Evolutionary conservation across 495 filamentous ascomycete species (phyloP).

Genomic region (Xylaria castorea): DNA sequence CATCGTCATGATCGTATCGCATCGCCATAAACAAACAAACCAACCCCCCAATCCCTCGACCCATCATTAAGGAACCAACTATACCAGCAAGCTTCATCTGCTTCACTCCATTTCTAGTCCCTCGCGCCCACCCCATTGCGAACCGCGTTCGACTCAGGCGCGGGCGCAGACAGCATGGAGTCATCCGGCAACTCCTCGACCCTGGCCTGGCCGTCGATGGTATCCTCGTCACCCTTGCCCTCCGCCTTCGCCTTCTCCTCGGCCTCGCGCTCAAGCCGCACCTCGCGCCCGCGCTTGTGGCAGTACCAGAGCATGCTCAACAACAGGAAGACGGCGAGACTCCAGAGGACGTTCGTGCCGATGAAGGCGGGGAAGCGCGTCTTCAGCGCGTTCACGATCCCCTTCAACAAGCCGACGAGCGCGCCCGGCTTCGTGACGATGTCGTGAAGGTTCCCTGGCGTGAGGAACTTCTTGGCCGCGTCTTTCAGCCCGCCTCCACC

Average conservation of each 20-base stretch:
- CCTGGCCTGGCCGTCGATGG: conserved; percentile 30
- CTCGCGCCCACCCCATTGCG: neutral
- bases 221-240: conserved; percentile 29
- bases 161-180: conserved; percentile 23
- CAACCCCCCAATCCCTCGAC: neutral
- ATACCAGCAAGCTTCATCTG: neutral
- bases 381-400: conserved; percentile 84
- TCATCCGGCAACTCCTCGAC: conserved; percentile 47
- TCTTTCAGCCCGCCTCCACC: conserved; percentile 37
- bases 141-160: neutral
- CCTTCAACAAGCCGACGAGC: conserved; percentile 79
- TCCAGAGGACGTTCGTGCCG: conserved; percentile 85
- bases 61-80: neutral
- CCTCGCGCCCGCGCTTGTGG: conserved; percentile 89
- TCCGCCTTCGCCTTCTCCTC: conserved; percentile 27
- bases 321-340: conserved; percentile 81
- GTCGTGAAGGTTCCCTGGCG: conserved; percentile 65
- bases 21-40: neutral
- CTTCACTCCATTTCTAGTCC: neutral
- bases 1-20: conserved; percentile 10
- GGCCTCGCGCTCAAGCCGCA: conserved; percentile 73
- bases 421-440: conserved; percentile 87
- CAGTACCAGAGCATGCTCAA: conserved; percentile 97
- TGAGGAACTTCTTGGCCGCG: conserved; percentile 48
- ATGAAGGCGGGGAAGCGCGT: conserved; percentile 84